Base-by-base conservation (phyloP, 1,284 basidiomycete genomes). In the Leucoagaricus sp. region DNA sequence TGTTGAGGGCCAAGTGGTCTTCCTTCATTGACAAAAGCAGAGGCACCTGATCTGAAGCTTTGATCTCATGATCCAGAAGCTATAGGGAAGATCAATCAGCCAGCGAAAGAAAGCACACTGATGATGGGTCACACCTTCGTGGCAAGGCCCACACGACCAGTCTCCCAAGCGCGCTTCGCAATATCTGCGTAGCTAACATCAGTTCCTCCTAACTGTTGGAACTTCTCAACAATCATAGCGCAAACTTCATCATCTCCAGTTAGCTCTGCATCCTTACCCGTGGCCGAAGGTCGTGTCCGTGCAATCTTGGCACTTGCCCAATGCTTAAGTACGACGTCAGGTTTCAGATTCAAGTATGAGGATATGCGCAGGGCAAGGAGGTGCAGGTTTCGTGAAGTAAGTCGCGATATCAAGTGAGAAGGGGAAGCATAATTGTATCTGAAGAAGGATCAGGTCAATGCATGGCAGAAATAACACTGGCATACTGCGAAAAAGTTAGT, bases 261-360 rank as follows among this genome's bases (percentile, higher is more conserved):
- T 2, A 81, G 69, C 51, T 83, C 83, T 0, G 77, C 76, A 55
- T 84, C 84, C 42, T 78, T 78, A 9, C 79, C 81, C 0, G 80
- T 77, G 1, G 80, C 69, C 0, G 81, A 75, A 0, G 86, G 75
- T 62, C 85, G 83, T 7, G 91, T 86, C 6, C 84, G 83, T 25
- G 86, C 72, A 57, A 99, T 96, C 72, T 97, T 96, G 5, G 93
- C 91, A 58, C 87, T 88, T 0, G 97, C 96, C 97, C 97, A 99
- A 69, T 98, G 96, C 64, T 91, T 93, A 44, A 99, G 78, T 0
- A 99, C 94, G 0, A 86, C 80, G 60, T 96, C 92, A 0, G 94
- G 90, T 26, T 92, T 89, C 21, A 98, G 78, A 5, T 83, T 82
- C 13, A 99, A 82, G 72, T 87, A 93, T 8, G 85, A 82, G 1